phyloP scores from a whole-genome alignment of 73 alveolate species.

The Halteria grandinella region DNA sequence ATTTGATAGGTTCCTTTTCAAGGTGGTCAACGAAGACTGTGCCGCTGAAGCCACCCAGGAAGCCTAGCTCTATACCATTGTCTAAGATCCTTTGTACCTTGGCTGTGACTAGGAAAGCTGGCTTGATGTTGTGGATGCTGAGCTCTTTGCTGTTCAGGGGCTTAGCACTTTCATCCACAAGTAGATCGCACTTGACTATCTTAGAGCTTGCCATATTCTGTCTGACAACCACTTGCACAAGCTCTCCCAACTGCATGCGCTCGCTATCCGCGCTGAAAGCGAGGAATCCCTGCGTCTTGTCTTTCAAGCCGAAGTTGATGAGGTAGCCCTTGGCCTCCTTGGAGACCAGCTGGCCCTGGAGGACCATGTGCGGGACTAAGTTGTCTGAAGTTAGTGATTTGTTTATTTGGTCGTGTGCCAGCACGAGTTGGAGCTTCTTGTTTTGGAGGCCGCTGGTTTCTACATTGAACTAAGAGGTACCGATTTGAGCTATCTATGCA shows the following conservation, averaged over 20 bases:
- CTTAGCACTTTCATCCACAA: not conserved
- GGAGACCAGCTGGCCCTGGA: slow-evolving; percentile 55
- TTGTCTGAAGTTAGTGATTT: slow-evolving; percentile 34
- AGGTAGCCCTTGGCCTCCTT: slow-evolving; percentile 61
- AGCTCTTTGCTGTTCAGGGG: slow-evolving; percentile 19
- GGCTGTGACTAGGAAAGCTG: slow-evolving; percentile 64
- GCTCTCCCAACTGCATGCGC: slow-evolving; percentile 33
- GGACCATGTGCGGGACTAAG: slow-evolving; percentile 25
- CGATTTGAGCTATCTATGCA: slow-evolving; percentile 28
- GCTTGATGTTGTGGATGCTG: slow-evolving; percentile 57
- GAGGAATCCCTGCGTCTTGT: slow-evolving; percentile 56
- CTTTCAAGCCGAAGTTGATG: slow-evolving; percentile 53
- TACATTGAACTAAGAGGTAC: slow-evolving; percentile 13
- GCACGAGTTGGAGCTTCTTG: slow-evolving; percentile 46
- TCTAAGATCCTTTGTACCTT: slow-evolving; percentile 36
- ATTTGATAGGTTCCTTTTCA: slow-evolving; percentile 10
- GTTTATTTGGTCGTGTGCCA: slow-evolving; percentile 16
- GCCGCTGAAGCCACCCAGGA: slow-evolving; percentile 60
- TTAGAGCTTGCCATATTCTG: slow-evolving; percentile 31
- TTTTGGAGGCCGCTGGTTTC: slow-evolving; percentile 13
- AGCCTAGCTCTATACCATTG: slow-evolving; percentile 57
- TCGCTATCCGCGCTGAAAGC: slow-evolving; percentile 20
- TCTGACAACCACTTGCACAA: slow-evolving; percentile 33
- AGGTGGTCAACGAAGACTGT: slow-evolving; percentile 62
- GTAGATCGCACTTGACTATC: slow-evolving; percentile 34